A percentile compares a stretch with the other conserved stretches of the same genome.
Conservation (phyloP, 2,329 filamentous ascomycete species). For the Trichophyton verrucosum region DNA sequence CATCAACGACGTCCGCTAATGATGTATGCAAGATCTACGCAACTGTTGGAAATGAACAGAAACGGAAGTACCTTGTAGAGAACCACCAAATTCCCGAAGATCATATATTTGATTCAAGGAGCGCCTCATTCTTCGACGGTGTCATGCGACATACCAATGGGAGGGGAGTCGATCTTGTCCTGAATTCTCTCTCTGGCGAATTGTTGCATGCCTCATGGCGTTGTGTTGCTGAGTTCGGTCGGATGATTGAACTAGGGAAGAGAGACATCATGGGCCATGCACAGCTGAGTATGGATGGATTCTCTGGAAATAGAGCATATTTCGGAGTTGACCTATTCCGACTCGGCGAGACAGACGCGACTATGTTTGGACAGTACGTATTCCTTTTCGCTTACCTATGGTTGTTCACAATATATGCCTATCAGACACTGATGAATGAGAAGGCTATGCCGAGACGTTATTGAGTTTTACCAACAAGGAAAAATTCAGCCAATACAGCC, state of each 20-base stretch:
- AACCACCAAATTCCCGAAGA: background rate
- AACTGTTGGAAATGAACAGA: conserved; percentile 10
- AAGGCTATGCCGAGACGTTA: background rate
- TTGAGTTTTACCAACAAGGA: background rate
- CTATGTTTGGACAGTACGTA: background rate
- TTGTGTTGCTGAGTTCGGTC: conserved; percentile 18
- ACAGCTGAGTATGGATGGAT: conserved; percentile 12
- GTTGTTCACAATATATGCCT: background rate
- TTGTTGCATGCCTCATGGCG: conserved; percentile 19
- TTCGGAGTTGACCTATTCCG: conserved; percentile 11
- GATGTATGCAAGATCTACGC: conserved; percentile 8
- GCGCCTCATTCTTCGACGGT: conserved; percentile 12
- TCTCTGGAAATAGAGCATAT: conserved; percentile 2
- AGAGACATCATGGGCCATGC: conserved; percentile 11
- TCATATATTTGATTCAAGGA: conserved; percentile 19
- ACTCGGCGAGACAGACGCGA: background rate
- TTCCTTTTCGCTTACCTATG: background rate
- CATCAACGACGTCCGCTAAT: background rate
- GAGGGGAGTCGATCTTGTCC: conserved; percentile 18
- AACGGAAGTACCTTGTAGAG: background rate
- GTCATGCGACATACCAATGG: conserved; percentile 16
- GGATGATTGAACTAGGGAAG: conserved; percentile 18
- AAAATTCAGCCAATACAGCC: background rate
- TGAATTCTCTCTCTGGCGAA: conserved; percentile 22
- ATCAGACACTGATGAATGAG: background rate